Evolutionary conservation across 2,329 filamentous ascomycete species (phyloP), one percentile per base, ranked within the genome.

Genomic region (Xenosphaeropsis pyriputrescens): DNA sequence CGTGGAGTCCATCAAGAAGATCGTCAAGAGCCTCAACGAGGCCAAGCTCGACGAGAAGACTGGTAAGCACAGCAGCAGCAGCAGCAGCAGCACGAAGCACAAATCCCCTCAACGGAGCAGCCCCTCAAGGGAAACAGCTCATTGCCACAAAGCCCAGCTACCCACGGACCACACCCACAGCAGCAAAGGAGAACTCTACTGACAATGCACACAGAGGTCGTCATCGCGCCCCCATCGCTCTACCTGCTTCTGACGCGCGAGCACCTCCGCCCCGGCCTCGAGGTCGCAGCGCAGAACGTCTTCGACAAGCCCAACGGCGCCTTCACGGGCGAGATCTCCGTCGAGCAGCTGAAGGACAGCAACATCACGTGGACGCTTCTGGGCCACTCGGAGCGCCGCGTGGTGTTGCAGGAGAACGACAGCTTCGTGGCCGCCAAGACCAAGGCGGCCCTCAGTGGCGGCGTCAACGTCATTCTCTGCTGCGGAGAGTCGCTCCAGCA

Each of bases 271-370:
- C 57, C 72, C 51, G 76, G 78, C 47, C 70, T 98, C 58, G 81
- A 84, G 56, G 83, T 98, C 46, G 83, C 89, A 41, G 80, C 91
- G 41, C 91, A 98, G 69, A 98, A 98, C 65, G 85, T 96, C 62
- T 96, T 76, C 65, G 84, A 96, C 72, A 89, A 89, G 75, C 85
- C 86, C 60, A 86, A 91, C 62, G 91, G 91, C 52, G 91, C 91
- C 53, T 96, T 83, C 72, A 98, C 91, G 29, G 91, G 91, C 56
- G 91, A 98, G 69, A 91, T 95, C 67, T 88, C 81, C 48, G 88
- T 88, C 47, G 68, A 79, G 45, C 91, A 96, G 69, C 78, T 98
- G 55, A 79, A 83, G 65, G 91, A 96, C 64, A 77, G 71, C 64
- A 76, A 76, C 57, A 82, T 96, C 63, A 75, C 75, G 57, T 98